Percentiles rank a stretch among this genome's conserved stretches.
These are phyloP conservation scores for Dryadomyces quercivorus DNA, from an alignment of 2,329 filamentous ascomycete species.

Conservation along the genomic window DNA sequence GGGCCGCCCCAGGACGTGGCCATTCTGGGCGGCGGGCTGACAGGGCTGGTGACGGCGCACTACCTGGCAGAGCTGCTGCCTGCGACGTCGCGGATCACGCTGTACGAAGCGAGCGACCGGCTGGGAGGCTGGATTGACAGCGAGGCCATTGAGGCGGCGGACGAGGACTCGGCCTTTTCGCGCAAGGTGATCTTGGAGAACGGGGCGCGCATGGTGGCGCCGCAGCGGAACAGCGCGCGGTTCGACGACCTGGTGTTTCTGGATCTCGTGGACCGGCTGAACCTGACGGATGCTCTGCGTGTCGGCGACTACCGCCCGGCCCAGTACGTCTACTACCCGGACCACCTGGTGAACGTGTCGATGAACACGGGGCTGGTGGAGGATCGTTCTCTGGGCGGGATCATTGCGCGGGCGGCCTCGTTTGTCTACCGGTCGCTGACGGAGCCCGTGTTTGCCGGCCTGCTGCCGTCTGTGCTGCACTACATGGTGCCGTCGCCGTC, in stretches of 20 bases:
- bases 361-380: neutral
- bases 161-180: slow-evolving; percentile 11
- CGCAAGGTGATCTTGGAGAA: slow-evolving; percentile 58
- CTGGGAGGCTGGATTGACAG: slow-evolving; percentile 80
- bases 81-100: slow-evolving; percentile 53
- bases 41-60: slow-evolving; percentile 67
- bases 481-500: neutral
- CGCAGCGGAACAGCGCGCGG: slow-evolving; percentile 26
- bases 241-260: slow-evolving; percentile 55
- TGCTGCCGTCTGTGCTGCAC: slow-evolving; percentile 1
- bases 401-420: neutral
- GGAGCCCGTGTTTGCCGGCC: slow-evolving; percentile 44
- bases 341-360: slow-evolving; percentile 55
- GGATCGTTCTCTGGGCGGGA: neutral
- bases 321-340: slow-evolving; percentile 81
- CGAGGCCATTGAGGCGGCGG: slow-evolving; percentile 38
- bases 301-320: slow-evolving; percentile 34
- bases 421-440: slow-evolving; percentile 23
- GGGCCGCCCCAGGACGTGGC: slow-evolving; percentile 33
- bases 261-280: slow-evolving; percentile 44
- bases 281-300: slow-evolving; percentile 32
- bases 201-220: slow-evolving; percentile 66
- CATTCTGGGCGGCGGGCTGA: slow-evolving; percentile 71
- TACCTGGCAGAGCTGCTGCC: slow-evolving; percentile 61
- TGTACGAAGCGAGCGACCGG: slow-evolving; percentile 62